These are phyloP conservation scores for Apophysomyces variabilis DNA, from an alignment of 371 early-diverging fungal species.

Conservation along the genomic window DNA sequence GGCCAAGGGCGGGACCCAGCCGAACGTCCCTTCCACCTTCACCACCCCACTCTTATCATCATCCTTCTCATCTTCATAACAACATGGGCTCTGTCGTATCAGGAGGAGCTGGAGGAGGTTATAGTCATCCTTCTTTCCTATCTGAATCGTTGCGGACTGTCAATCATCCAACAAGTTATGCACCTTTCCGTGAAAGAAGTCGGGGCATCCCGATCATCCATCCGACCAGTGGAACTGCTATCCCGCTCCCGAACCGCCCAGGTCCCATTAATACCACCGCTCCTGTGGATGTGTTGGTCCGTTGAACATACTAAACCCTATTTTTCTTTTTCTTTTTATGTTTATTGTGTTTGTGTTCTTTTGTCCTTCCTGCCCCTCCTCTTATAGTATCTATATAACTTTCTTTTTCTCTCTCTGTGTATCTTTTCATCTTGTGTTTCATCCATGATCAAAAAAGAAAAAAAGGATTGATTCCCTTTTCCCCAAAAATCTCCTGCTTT, in stretches of 20 bases:
- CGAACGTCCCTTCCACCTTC: constrained; percentile 13
- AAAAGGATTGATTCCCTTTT: too few species aligned
- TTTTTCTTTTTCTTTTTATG: too few species aligned
- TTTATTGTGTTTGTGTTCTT: too few species aligned
- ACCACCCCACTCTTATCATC: background rate
- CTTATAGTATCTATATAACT: too few species aligned
- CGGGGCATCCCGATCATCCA: constrained; percentile 25
- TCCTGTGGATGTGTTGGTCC: constrained; percentile 5
- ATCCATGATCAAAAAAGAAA: too few species aligned
- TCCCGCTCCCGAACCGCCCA: constrained; percentile 2
- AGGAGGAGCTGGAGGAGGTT: background rate
- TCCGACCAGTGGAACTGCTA: constrained; percentile 16
- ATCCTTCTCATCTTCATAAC: background rate
- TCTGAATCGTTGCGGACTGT: background rate
- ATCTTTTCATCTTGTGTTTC: too few species aligned
- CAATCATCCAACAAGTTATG: background rate
- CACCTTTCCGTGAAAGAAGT: background rate
- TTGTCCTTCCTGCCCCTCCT: too few species aligned
- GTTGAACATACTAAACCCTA: background rate
- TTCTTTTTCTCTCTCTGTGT: too few species aligned
- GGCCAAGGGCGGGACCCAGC: background rate
- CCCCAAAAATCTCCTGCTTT: too few species aligned
- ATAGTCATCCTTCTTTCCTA: background rate
- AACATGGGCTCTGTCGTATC: background rate
- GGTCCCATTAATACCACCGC: background rate